Conservation (phyloP, 1,139 yeast genomes). For the Suhomyces ambrosiae region DNA sequence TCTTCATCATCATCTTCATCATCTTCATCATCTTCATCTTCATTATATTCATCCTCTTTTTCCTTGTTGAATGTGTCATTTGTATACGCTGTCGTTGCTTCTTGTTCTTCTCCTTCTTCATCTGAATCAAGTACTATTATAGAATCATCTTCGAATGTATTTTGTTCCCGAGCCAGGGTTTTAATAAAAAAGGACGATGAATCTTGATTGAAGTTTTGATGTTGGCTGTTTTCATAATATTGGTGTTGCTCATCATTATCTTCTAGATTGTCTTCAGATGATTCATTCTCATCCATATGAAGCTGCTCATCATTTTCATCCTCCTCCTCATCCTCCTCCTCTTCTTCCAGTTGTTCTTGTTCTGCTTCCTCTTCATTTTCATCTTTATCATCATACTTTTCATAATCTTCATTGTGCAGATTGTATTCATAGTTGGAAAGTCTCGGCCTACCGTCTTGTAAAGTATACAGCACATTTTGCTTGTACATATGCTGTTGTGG, state of each 20-base stretch:
- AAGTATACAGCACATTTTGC: constrained; percentile 1
- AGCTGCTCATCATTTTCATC: constrained; percentile 6
- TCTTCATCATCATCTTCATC: constrained; percentile 6
- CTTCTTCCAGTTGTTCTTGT: constrained; percentile 9
- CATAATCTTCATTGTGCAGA: constrained; percentile 3
- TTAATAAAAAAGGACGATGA: neutral
- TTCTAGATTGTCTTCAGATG: no score
- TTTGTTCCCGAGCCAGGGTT: neutral
- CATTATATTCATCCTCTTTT: no score
- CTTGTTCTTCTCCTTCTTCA: no score
- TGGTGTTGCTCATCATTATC: no score
- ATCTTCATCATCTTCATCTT: neutral
- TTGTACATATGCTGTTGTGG: neutral
- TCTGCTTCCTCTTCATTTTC: constrained; percentile 10
- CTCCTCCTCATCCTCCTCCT: constrained; percentile 9
- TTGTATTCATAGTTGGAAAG: constrained; percentile 6
- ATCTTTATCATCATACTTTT: constrained; percentile 5
- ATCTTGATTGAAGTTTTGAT: no score
- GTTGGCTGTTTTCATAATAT: no score
- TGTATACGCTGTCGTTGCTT: no score
- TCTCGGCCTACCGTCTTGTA: constrained; percentile 16
- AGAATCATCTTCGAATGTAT: neutral
- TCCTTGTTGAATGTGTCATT: no score
- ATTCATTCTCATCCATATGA: neutral
- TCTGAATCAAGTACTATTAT: no score